Evolutionary conservation across 345 rosid species (phyloP).

Genomic region (Atalantia buxifolia): DNA sequence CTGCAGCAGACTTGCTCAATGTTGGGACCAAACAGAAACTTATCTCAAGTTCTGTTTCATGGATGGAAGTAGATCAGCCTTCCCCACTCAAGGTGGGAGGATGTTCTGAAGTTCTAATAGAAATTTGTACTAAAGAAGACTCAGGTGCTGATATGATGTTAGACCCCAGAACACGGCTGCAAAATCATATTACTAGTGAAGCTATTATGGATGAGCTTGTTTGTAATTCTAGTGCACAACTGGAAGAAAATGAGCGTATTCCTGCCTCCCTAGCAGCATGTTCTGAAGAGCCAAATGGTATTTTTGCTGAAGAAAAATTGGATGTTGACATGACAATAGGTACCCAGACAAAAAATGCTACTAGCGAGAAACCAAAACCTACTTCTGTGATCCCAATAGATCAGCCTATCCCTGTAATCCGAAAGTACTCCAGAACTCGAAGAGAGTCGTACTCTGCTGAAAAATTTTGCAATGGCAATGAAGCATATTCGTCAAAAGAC

Average conservation of each 20-base stretch:
- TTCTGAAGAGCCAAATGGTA: slow-evolving; percentile 23
- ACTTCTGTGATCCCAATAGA: background rate
- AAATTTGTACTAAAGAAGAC: slow-evolving; percentile 23
- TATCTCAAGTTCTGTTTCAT: slow-evolving; percentile 21
- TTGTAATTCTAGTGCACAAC: slow-evolving; percentile 1
- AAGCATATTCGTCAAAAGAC: slow-evolving; percentile 28
- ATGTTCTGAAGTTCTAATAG: slow-evolving; percentile 12
- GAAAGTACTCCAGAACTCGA: slow-evolving; percentile 23
- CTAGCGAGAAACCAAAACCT: slow-evolving; percentile 26
- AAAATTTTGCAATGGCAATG: slow-evolving; percentile 12
- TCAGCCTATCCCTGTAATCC: slow-evolving; percentile 16
- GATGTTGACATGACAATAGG: slow-evolving; percentile 21
- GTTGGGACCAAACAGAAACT: slow-evolving; percentile 23
- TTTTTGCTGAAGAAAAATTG: slow-evolving; percentile 21
- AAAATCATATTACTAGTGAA: background rate
- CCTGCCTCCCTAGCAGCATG: slow-evolving; percentile 20
- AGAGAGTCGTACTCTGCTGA: slow-evolving; percentile 29
- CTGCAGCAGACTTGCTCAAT: slow-evolving; percentile 9
- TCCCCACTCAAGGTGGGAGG: slow-evolving; percentile 15
- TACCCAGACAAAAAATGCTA: slow-evolving; percentile 11
- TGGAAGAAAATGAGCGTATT: slow-evolving; percentile 9
- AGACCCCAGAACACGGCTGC: background rate
- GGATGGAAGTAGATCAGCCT: slow-evolving; percentile 24
- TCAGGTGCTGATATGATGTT: slow-evolving; percentile 11
- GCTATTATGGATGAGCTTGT: slow-evolving; percentile 13